Percentiles rank a stretch among this genome's conserved stretches.
Evolutionary conservation across 2,329 filamentous ascomycete species (phyloP).

Genomic region (Penicillium sp.): DNA sequence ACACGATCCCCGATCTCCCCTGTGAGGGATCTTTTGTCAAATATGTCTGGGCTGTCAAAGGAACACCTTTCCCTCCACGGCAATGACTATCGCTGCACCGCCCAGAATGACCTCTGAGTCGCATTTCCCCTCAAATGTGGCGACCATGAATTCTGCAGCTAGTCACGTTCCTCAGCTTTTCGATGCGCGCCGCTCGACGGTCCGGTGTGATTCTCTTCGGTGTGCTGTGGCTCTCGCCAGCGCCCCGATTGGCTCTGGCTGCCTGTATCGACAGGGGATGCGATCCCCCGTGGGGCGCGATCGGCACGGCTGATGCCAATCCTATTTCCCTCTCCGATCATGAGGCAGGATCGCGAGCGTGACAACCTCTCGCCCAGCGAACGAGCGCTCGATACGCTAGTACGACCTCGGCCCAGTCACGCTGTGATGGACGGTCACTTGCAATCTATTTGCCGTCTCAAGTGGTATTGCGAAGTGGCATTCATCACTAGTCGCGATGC

Average conservation of each 20-base stretch:
- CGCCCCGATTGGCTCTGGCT: constrained; percentile 5
- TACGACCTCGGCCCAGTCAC: constrained; percentile 6
- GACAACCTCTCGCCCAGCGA: constrained; percentile 9
- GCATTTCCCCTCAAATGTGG: constrained; percentile 17
- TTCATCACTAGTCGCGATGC: constrained; percentile 4
- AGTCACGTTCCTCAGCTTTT: constrained; percentile 23
- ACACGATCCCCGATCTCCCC: no score
- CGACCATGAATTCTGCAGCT: constrained; percentile 18
- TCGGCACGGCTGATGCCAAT: constrained; percentile 19
- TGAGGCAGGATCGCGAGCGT: constrained; percentile 16
- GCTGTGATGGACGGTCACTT: constrained; percentile 13
- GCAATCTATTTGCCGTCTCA: constrained; percentile 18
- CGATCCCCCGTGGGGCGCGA: constrained; percentile 15
- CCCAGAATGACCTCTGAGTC: constrained; percentile 18
- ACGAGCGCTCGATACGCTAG: constrained; percentile 5
- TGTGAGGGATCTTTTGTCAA: no score
- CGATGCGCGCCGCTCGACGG: constrained; percentile 8
- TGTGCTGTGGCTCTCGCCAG: constrained; percentile 2
- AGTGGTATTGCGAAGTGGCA: constrained; percentile 22
- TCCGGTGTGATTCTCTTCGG: constrained; percentile 4
- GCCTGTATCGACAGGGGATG: constrained; percentile 12
- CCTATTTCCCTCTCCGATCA: constrained; percentile 17
- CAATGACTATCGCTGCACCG: constrained; percentile 12
- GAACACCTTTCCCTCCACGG: no score
- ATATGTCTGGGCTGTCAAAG: no score